Evolutionary conservation across 352 stramenopile species (phyloP), one percentile per base, ranked within the genome.

Genomic region (Phytophthora boehmeriae): DNA sequence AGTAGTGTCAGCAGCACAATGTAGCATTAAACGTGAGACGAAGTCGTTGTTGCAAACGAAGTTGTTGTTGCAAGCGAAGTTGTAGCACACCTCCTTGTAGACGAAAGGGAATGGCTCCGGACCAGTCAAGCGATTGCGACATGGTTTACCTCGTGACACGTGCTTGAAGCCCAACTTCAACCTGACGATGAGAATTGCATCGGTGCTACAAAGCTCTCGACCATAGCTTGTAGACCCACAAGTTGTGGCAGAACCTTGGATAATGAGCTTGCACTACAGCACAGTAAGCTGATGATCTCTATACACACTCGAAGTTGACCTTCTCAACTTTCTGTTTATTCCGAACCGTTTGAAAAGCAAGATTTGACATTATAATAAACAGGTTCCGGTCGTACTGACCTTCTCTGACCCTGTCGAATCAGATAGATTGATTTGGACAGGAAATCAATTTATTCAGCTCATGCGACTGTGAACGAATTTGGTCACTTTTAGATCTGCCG

Each of bases 1-100:
- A 80, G 16, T 46, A 52, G 23, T 76, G 77, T 41, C 73, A 68
- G 34, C 65, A 45, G 34, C n/a, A n/a, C n/a, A n/a, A 35, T 20
- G 42, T 36, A 34, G 5, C 38, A 39, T 14, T 42, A 22, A 48
- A 20, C 25, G 3, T 30, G 25, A 30, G 25, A 30, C 25, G 8
- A 8, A 38, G 32, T 38, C 8, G 32, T 38, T 38, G 32, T 38
- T 38, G 32, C 32, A 8, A 38, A 38, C 32, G 32, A 13, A 38
- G 32, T 14, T 38, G 32, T 38, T 38, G 41, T 19, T 48, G 41
- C 4, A 10, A 48, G n/a, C 13, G 32, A 13, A 19, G 34, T 41
- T 39, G 27, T 5, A 48, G 42, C 42, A 9, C 42, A 16, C n/a
- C 4, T 48, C 10, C 17, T 32, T 30, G 42, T 48, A 25, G 42